Evolutionary conservation across 805 yeast species (phyloP).

Genomic region (Starmerella sirachaensis): DNA sequence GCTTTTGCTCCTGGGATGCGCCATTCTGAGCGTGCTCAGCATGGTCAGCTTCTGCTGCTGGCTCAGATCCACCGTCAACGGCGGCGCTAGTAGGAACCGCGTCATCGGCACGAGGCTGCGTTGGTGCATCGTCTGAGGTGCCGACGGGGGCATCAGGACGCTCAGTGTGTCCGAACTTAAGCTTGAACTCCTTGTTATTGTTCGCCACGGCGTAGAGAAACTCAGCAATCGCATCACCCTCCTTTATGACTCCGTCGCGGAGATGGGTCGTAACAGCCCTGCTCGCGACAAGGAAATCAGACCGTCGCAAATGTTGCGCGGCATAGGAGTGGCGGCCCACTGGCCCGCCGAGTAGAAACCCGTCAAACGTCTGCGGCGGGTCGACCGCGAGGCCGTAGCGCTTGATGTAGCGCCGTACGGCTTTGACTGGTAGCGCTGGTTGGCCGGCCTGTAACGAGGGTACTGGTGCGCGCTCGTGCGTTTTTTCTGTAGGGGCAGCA

Average conservation of each 20-base stretch:
- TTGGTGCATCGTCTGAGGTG: background rate
- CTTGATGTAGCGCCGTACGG: conserved; percentile 59
- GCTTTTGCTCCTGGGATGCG: background rate
- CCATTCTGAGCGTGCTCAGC: background rate
- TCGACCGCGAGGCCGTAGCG: conserved; percentile 46
- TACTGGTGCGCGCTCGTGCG: conserved; percentile 3
- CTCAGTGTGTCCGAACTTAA: conserved; percentile 15
- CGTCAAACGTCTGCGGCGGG: conserved; percentile 53
- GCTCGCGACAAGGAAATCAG: conserved; percentile 50
- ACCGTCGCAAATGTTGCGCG: conserved; percentile 32
- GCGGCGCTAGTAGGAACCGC: too few relatives aligned
- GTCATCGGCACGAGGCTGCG: background rate
- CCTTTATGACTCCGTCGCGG: conserved; percentile 46
- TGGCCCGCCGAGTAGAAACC: conserved; percentile 56
- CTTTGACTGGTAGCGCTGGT: conserved; percentile 40
- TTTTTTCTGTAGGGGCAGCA: background rate
- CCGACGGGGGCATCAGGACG: background rate
- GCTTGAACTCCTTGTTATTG: conserved; percentile 36
- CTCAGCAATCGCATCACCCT: conserved; percentile 75
- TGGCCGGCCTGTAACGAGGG: conserved; percentile 1
- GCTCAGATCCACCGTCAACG: background rate
- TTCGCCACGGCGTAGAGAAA: conserved; percentile 77
- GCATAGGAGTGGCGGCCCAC: conserved; percentile 59
- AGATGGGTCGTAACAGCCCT: conserved; percentile 58
- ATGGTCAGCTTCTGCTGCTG: background rate